These are phyloP conservation scores for Daldinia bambusicola DNA, from an alignment of 495 filamentous ascomycete genomes.

Conservation along the genomic window DNA sequence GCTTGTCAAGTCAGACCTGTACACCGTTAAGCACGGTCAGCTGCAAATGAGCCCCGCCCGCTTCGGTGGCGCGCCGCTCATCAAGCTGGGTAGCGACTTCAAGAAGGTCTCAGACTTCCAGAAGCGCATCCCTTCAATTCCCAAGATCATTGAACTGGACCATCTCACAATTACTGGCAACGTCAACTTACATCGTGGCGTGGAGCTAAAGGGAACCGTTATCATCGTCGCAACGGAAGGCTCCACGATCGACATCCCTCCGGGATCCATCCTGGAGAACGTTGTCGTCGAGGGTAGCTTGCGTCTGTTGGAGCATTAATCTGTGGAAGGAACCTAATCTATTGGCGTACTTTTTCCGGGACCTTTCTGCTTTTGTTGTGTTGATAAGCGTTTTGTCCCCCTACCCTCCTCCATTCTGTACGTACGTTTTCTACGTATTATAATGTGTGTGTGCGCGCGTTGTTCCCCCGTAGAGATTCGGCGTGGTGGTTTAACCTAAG, in stretches of 20 bases:
- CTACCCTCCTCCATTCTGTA: neutral
- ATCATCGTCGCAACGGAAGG: conserved; percentile 99
- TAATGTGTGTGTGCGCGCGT: neutral
- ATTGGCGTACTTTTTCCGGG: neutral
- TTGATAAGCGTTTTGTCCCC: conserved; percentile 3
- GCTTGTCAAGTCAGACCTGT: conserved; percentile 99
- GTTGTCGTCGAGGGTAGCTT: conserved; percentile 98
- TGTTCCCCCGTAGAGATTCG: neutral
- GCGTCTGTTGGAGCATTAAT: conserved; percentile 90
- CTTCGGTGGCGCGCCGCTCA: conserved; percentile 97
- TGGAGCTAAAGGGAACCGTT: conserved; percentile 98
- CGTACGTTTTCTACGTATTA: neutral
- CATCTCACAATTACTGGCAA: conserved; percentile 97
- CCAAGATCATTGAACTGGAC: conserved; percentile 97
- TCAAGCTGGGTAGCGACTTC: conserved; percentile 99
- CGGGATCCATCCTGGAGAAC: conserved; percentile 96
- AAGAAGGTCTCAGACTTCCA: conserved; percentile 99
- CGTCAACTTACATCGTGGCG: conserved; percentile 94
- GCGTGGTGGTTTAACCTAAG: neutral
- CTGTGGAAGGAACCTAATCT: neutral
- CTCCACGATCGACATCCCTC: conserved; percentile 96
- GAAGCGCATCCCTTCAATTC: conserved; percentile 94
- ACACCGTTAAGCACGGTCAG: conserved; percentile 99
- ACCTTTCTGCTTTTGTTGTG: neutral
- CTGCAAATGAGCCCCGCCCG: conserved; percentile 94